phyloP scores from a whole-genome alignment of 1,284 basidiomycete species.

The Malassezia nana region DNA sequence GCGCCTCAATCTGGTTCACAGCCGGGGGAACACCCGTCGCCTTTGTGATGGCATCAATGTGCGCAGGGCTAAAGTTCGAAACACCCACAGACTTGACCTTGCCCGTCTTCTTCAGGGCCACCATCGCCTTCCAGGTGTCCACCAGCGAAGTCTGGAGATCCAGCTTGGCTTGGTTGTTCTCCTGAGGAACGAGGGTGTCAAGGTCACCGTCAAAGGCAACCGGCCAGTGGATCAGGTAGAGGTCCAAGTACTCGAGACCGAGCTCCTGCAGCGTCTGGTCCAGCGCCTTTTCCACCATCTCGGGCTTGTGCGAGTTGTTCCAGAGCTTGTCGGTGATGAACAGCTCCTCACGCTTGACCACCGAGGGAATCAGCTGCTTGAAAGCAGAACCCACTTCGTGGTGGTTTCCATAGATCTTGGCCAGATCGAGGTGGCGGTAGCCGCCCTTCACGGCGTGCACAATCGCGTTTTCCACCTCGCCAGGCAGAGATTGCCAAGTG shows the following conservation, averaged over 20 bases:
- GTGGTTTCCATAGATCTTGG: conserved; percentile 42
- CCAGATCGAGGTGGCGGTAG: conserved; percentile 44
- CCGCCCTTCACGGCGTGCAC: conserved; percentile 33
- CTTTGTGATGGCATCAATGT: conserved; percentile 61
- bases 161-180: conserved; percentile 53
- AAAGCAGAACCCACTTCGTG: conserved; percentile 51
- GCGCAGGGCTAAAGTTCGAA: conserved; percentile 65
- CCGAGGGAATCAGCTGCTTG: conserved; percentile 48
- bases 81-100: conserved; percentile 53
- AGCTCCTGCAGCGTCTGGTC: conserved; percentile 50
- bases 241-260: conserved; percentile 48
- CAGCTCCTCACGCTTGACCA: conserved; percentile 51
- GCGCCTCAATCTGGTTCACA: conserved; percentile 73
- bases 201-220: conserved; percentile 49
- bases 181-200: conserved; percentile 53
- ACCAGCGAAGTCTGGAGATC: conserved; percentile 59
- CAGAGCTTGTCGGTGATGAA: conserved; percentile 55
- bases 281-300: conserved; percentile 45
- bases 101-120: conserved; percentile 53
- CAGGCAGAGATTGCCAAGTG: conserved; percentile 67
- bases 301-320: conserved; percentile 58
- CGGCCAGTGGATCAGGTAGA: conserved; percentile 75
- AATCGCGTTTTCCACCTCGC: conserved; percentile 63
- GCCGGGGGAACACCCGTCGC: conserved; percentile 68
- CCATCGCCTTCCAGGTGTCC: conserved; percentile 72